These are phyloP conservation scores for Beta lomatogona DNA, from an alignment of 179 eudicot species.

Conservation along the genomic window DNA sequence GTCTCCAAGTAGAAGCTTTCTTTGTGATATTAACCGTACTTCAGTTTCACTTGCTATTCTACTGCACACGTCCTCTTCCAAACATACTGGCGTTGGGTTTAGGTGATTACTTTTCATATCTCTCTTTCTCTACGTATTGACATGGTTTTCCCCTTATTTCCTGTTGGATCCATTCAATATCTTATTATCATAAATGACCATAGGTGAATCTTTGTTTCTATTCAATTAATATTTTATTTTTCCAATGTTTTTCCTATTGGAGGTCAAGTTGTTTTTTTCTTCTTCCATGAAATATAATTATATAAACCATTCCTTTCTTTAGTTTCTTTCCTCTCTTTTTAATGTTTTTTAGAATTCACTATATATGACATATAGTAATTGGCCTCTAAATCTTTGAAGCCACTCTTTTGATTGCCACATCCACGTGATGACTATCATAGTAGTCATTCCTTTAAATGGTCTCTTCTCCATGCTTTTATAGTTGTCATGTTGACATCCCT, in stretches of 20 bases:
- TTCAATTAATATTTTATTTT: neutral
- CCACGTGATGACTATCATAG: neutral
- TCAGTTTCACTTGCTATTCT: slow-evolving; percentile 91
- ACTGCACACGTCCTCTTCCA: slow-evolving; percentile 98
- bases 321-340: neutral
- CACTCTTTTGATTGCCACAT: neutral
- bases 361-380: neutral
- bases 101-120: slow-evolving; percentile 48
- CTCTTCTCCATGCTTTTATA: neutral
- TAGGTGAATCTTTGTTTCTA: neutral
- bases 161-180: neutral
- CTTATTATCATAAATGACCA: neutral
- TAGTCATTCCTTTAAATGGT: neutral
- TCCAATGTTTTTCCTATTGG: neutral
- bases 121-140: neutral
- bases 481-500: neutral
- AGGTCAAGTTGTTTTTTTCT: neutral
- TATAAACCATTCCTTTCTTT: neutral
- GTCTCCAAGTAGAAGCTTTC: slow-evolving; percentile 86
- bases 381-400: neutral
- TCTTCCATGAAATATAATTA: neutral
- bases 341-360: neutral
- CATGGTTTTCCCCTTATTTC: neutral
- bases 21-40: slow-evolving; percentile 70
- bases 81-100: slow-evolving; percentile 84